Percentiles rank a stretch among this genome's conserved stretches.
Evolutionary conservation across 1,284 basidiomycete species (phyloP).

Genomic region (Fistulinella staudtii): DNA sequence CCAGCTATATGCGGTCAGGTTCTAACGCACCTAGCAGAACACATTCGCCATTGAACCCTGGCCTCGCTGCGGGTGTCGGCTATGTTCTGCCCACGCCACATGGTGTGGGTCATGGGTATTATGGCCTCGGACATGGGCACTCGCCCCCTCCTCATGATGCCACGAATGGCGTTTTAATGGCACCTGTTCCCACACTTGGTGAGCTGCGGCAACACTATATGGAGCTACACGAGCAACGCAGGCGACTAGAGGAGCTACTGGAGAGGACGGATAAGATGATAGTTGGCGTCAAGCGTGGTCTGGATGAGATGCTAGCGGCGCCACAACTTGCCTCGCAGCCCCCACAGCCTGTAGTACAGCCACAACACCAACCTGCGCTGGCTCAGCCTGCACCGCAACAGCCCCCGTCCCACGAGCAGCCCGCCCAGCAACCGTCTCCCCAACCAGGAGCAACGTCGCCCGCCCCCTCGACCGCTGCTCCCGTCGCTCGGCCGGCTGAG

Average conservation of each 20-base stretch:
- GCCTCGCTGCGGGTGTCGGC: constrained; percentile 29
- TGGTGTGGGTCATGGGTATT: constrained; percentile 34
- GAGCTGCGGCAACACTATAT: constrained; percentile 70
- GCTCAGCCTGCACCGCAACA: constrained; percentile 23
- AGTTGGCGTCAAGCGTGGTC: constrained; percentile 60
- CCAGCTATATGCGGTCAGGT: constrained; percentile 57
- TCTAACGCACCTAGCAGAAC: constrained; percentile 62
- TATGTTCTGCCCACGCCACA: constrained; percentile 41
- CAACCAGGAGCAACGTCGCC: constrained; percentile 14
- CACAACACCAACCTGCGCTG: constrained; percentile 18
- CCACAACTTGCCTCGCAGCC: constrained; percentile 22
- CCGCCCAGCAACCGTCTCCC: constrained; percentile 19
- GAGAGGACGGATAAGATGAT: constrained; percentile 70
- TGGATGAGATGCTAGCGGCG: constrained; percentile 58
- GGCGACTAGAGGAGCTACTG: constrained; percentile 64
- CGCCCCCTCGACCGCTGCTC: constrained; percentile 16
- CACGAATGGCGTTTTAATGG: constrained; percentile 32
- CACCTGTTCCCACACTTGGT: constrained; percentile 45
- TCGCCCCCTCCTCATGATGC: constrained; percentile 34
- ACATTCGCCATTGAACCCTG: constrained; percentile 58
- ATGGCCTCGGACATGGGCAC: constrained; percentile 29
- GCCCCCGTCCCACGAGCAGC: constrained; percentile 27
- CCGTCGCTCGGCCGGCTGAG: constrained; percentile 22
- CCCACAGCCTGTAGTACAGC: constrained; percentile 20
- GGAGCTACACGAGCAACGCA: constrained; percentile 57